These are phyloP conservation scores for Cercospora nicotianae DNA, from an alignment of 2,329 filamentous ascomycete species.

Conservation along the genomic window DNA sequence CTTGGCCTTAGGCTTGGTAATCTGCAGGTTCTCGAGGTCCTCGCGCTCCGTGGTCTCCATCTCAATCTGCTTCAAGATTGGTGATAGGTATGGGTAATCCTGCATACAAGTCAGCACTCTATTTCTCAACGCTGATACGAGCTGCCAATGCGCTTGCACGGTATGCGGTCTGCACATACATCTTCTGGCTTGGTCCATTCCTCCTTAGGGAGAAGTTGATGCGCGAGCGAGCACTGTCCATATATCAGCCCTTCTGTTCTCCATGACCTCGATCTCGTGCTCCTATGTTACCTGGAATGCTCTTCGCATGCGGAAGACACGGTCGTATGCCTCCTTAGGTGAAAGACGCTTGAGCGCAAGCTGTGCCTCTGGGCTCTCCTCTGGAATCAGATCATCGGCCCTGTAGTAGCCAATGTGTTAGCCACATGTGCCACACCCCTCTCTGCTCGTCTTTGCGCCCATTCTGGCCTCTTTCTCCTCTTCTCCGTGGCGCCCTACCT, in stretches of 20 bases:
- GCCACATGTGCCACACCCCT: background rate
- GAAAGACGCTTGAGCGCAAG: conserved; percentile 86
- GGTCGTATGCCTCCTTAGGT: conserved; percentile 90
- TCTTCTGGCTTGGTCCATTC: conserved; percentile 69
- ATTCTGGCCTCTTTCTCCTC: background rate
- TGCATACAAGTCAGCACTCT: conserved; percentile 38
- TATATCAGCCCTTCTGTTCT: conserved; percentile 17
- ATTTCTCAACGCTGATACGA: background rate
- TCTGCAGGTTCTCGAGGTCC: conserved; percentile 66
- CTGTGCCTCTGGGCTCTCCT: conserved; percentile 86
- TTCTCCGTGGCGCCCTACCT: conserved; percentile 58
- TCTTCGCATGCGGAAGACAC: conserved; percentile 93
- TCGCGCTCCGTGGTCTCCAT: conserved; percentile 65
- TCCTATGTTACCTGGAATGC: conserved; percentile 71
- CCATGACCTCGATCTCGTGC: conserved; percentile 23
- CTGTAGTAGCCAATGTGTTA: conserved; percentile 51
- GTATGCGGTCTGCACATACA: conserved; percentile 46
- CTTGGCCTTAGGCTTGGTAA: conserved; percentile 48
- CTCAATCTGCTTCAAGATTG: conserved; percentile 69
- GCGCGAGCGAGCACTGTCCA: conserved; percentile 62
- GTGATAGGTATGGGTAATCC: conserved; percentile 66
- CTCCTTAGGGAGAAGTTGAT: conserved; percentile 62
- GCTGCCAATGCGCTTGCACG: background rate
- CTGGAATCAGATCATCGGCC: conserved; percentile 90
- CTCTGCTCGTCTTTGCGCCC: background rate